These are phyloP conservation scores for Saccharomycopsis schoenii DNA, from an alignment of 805 yeast species.

Conservation along the genomic window DNA sequence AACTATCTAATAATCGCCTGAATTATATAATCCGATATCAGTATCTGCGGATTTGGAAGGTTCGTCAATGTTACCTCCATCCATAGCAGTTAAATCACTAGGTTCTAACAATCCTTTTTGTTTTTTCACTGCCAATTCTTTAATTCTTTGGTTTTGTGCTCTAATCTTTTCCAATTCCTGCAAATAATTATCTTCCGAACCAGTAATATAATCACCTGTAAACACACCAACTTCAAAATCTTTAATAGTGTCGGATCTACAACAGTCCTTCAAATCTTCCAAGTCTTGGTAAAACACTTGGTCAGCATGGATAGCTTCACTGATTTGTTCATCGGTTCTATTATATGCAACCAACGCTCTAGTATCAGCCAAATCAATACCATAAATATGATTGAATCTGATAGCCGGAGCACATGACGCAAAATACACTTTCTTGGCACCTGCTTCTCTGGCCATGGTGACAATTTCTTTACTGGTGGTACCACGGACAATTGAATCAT, in stretches of 20 bases:
- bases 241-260: constrained; percentile 35
- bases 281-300: constrained; percentile 80
- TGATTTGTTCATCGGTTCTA: constrained; percentile 65
- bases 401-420: constrained; percentile 99
- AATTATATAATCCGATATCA: constrained; percentile 53
- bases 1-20: constrained; percentile 36
- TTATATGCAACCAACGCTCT: constrained; percentile 86
- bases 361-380: constrained; percentile 94
- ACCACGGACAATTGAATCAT: constrained; percentile 96
- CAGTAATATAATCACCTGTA: constrained; percentile 92
- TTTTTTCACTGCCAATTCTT: constrained; percentile 36
- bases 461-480: constrained; percentile 95
- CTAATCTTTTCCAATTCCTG: constrained; percentile 75
- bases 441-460: constrained; percentile 97
- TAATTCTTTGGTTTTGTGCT: constrained; percentile 58
- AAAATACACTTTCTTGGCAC: constrained; percentile 88
- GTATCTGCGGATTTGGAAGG: constrained; percentile 14
- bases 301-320: constrained; percentile 79
- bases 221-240: constrained; percentile 94
- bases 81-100: background rate
- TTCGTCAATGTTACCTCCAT: background rate
- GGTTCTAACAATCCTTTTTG: constrained; percentile 6
- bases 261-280: constrained; percentile 74
- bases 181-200: constrained; percentile 75
- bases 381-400: constrained; percentile 90